Conservation (phyloP, 2,329 filamentous ascomycete species). For the Purpureocillium lavendulum region DNA sequence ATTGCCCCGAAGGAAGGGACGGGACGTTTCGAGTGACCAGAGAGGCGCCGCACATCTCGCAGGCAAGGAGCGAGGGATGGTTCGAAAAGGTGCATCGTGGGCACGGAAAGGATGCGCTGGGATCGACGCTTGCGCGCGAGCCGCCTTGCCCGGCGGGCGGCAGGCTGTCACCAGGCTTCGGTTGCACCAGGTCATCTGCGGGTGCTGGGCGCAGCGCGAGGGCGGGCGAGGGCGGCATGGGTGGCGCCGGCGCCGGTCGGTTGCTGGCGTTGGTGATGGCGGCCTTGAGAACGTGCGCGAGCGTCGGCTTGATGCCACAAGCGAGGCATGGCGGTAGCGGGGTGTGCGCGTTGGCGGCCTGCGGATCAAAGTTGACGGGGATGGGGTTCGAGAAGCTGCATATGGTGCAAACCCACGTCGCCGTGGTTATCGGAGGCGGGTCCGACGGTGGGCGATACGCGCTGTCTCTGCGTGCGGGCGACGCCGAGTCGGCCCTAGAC, state of each 20-base stretch:
- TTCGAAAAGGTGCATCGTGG: slow-evolving; percentile 91
- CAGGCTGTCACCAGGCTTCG: background rate
- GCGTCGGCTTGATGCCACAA: slow-evolving; percentile 86
- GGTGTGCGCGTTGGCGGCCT: slow-evolving; percentile 69
- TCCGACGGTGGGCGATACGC: slow-evolving; percentile 28
- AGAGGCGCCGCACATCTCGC: slow-evolving; percentile 84
- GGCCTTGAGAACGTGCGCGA: slow-evolving; percentile 78
- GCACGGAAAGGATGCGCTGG: slow-evolving; percentile 49
- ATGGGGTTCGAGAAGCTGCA: slow-evolving; percentile 92
- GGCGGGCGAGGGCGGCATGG: background rate
- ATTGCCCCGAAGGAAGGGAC: too few species aligned
- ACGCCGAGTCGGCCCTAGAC: slow-evolving; percentile 36
- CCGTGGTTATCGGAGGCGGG: slow-evolving; percentile 44
- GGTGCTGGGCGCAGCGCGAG: background rate
- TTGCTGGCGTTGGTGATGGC: slow-evolving; percentile 67
- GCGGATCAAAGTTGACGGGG: slow-evolving; percentile 86
- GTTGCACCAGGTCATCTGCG: background rate
- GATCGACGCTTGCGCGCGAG: slow-evolving; percentile 4
- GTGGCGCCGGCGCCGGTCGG: slow-evolving; percentile 23
- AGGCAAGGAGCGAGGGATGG: slow-evolving; percentile 75
- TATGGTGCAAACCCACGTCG: slow-evolving; percentile 93
- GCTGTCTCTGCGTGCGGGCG: slow-evolving; percentile 36
- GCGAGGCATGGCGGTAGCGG: slow-evolving; percentile 80
- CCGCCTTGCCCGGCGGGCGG: background rate
- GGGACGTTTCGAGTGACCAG: slow-evolving; percentile 25